Percentiles rank a stretch among this genome's conserved stretches.
These are phyloP conservation scores for Davidsoniella neocaledoniae DNA, from an alignment of 2,329 filamentous ascomycete genomes.

Conservation along the genomic window DNA sequence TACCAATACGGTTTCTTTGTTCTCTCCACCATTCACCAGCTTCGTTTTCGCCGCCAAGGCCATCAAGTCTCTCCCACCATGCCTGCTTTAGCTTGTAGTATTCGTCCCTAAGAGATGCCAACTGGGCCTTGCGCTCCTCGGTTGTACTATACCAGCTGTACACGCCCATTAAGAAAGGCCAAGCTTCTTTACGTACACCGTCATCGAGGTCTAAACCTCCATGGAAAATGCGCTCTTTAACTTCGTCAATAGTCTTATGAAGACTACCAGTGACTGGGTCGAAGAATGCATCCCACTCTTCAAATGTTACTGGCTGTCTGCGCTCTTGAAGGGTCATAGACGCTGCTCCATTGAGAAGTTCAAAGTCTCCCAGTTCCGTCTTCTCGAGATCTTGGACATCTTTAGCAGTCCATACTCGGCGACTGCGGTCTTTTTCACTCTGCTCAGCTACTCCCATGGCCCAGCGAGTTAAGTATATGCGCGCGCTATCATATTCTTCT, in stretches of 20 bases:
- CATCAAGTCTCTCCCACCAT: conserved; percentile 91
- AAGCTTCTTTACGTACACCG: conserved; percentile 87
- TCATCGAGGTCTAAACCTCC: conserved; percentile 79
- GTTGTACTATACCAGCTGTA: conserved; percentile 83
- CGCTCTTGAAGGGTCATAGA: conserved; percentile 59
- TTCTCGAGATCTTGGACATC: conserved; percentile 91
- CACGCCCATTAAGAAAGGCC: conserved; percentile 83
- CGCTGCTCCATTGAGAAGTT: conserved; percentile 69
- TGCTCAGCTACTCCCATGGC: conserved; percentile 98
- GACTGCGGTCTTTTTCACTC: conserved; percentile 70
- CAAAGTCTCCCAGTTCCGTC: conserved; percentile 88
- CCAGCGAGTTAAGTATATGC: conserved; percentile 89
- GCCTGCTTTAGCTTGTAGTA: conserved; percentile 85
- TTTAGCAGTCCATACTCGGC: conserved; percentile 81
- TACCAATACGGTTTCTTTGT: conserved; percentile 84
- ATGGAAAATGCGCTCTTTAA: conserved; percentile 95
- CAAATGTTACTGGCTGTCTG: conserved; percentile 57
- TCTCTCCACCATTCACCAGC: conserved; percentile 94
- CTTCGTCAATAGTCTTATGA: conserved; percentile 70
- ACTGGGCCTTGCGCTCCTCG: conserved; percentile 67
- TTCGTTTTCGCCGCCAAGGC: conserved; percentile 62
- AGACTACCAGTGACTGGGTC: conserved; percentile 58
- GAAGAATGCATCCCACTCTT: conserved; percentile 88
- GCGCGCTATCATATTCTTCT: conserved; percentile 92
- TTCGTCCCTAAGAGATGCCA: conserved; percentile 76